A percentile compares a stretch with the other conserved stretches of the same genome.
Evolutionary conservation across 192 early-diverging fungal genomes (phyloP).

Genomic region (Coemansia sp.): DNA sequence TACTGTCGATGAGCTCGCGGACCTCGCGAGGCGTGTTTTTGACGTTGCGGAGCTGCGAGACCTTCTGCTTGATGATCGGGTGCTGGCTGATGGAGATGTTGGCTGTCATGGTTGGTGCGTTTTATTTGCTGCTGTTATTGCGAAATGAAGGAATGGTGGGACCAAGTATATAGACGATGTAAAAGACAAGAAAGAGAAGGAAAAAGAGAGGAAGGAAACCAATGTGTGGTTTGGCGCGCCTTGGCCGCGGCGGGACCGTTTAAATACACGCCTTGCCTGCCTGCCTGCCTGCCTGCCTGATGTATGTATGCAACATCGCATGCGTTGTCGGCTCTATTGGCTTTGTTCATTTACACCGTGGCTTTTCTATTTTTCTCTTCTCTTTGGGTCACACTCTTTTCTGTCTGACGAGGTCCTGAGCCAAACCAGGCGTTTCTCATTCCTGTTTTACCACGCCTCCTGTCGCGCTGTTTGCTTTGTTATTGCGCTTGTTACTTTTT

Average conservation of each 20-base stretch:
- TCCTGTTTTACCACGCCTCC: neutral
- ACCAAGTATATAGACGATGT: neutral
- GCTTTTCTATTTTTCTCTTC: neutral
- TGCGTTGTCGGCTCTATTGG: no score
- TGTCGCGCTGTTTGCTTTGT: no score
- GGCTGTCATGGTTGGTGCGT: neutral
- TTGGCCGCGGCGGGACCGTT: neutral
- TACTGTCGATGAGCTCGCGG: slow-evolving; percentile 56
- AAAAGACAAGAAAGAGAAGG: neutral
- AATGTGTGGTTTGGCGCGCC: no score
- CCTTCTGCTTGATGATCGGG: slow-evolving; percentile 59
- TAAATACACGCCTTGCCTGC: neutral
- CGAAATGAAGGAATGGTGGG: no score
- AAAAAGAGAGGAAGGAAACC: neutral
- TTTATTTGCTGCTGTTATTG: no score
- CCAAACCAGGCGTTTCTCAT: no score
- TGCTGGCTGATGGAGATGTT: slow-evolving; percentile 54
- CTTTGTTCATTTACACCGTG: neutral
- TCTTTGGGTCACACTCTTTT: no score
- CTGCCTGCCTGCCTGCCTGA: no score
- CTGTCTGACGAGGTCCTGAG: no score
- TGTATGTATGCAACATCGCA: no score
- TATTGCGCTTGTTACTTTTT: neutral
- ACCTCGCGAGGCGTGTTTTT: slow-evolving; percentile 49
- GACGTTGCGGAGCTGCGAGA: slow-evolving; percentile 56